Evolutionary conservation across 169 alveolate genomes (phyloP), one percentile per base, ranked within the genome.

Genomic region (Cyclospora cayetanensis): DNA sequence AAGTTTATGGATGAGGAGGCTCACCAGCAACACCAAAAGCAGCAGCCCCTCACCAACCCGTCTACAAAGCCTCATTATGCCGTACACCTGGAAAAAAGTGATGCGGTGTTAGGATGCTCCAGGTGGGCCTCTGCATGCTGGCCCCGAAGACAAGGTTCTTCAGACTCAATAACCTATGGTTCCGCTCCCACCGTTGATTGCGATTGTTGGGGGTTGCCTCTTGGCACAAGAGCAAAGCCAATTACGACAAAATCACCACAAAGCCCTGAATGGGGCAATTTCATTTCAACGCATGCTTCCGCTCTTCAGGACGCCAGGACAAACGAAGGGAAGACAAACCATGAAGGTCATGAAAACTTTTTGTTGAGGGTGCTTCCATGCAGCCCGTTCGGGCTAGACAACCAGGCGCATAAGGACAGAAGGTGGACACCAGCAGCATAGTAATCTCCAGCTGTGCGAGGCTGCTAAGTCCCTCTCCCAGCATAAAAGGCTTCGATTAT

Each of bases 371-470:
- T 53, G 39, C 18, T 39, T 43, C 29, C 11, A 1, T 15, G 37
- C 70, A 27, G 34, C 89, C 9, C 89, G 25, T 22, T 53, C 7
- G 76, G 35, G 2, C 76, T 52, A 4, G 74, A 80, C 31, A 31
- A n/a, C 88, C 88, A 79, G n/a, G 29, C 52, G 63, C 89, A 50
- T 42, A 80, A 80, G 53, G 53, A 46, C 50, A 80, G 39, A 39
- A 29, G 76, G 60, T 80, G 89, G 89, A 50, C 89, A 29, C 34
- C 89, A 80, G 89, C 89, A 31, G 52, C 52, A 52, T 74, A 80
- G 50, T 52, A 50, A 15, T 39, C 52, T 29, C 76, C 76, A 22
- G 34, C 46, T 34, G 43, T 34, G 55, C 46, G 46, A 37, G 46
- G 83, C 22, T 2, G 25, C 39, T 7, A n/a, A 4, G 25, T 55